Conservation (phyloP, 208 protist genomes). For the Trypanosoma cruzi region DNA sequence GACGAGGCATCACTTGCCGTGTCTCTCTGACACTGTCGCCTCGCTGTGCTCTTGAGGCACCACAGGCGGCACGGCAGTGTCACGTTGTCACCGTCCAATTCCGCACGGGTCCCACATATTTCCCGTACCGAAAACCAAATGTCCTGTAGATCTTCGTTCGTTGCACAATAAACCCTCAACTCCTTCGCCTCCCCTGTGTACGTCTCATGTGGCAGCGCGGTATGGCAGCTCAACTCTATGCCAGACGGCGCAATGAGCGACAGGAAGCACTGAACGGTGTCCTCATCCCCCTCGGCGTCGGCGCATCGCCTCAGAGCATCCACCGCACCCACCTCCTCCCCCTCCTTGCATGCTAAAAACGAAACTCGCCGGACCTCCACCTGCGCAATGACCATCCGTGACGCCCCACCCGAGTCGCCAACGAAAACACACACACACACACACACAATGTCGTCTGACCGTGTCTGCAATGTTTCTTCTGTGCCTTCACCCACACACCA, state of each 20-base stretch:
- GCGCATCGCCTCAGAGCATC: neutral
- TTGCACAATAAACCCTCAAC: neutral
- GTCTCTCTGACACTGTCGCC: too few relatives aligned
- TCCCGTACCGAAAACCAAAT: constrained; percentile 10
- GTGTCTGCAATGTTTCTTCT: constrained; percentile 19
- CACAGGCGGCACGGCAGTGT: neutral
- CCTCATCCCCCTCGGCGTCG: neutral
- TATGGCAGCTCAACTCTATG: neutral
- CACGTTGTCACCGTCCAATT: neutral
- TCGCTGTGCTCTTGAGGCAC: neutral
- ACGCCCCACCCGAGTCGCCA: neutral
- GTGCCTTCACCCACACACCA: too few relatives aligned
- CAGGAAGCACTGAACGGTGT: neutral
- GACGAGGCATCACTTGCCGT: neutral
- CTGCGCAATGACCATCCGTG: constrained; percentile 5
- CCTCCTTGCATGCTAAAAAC: neutral
- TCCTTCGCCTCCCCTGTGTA: neutral
- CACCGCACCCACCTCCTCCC: neutral
- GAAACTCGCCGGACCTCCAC: constrained; percentile 10
- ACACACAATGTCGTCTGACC: too few relatives aligned
- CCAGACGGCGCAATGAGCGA: constrained; percentile 3
- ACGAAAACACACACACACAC: neutral
- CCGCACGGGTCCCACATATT: neutral
- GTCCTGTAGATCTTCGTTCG: constrained; percentile 8
- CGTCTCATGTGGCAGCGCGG: neutral